Evolutionary conservation across 805 yeast species (phyloP).

Genomic region (Tetrapisispora nanseiensis): DNA sequence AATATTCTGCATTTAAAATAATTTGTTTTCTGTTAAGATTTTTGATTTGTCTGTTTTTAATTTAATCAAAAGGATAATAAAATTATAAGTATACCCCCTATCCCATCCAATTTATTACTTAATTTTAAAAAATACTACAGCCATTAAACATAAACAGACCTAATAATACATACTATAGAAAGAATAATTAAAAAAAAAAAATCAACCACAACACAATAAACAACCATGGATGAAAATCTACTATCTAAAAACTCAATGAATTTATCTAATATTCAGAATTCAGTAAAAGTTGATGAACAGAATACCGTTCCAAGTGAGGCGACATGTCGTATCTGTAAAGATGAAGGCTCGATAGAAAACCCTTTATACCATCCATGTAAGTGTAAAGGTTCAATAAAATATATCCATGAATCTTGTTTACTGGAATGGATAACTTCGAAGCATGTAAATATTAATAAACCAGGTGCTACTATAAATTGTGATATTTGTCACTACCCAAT

Average conservation of each 20-base stretch:
- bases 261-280: neutral
- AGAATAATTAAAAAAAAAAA: too few relatives aligned
- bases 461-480: conserved; percentile 52
- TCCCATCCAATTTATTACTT: too few relatives aligned
- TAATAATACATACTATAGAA: too few relatives aligned
- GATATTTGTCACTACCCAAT: conserved; percentile 81
- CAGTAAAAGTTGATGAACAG: neutral
- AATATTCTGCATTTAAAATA: too few relatives aligned
- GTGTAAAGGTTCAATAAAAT: conserved; percentile 88
- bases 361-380: conserved; percentile 88
- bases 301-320: conserved; percentile 11
- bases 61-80: too few relatives aligned
- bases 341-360: conserved; percentile 69
- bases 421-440: conserved; percentile 66
- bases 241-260: neutral
- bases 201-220: neutral
- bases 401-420: conserved; percentile 86
- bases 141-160: too few relatives aligned
- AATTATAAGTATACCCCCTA: too few relatives aligned
- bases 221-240: neutral
- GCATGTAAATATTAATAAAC: conserved; percentile 23
- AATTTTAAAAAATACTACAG: too few relatives aligned
- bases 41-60: too few relatives aligned
- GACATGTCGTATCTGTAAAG: conserved; percentile 87
- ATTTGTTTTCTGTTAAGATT: too few relatives aligned